phyloP scores from a whole-genome alignment of 768 basidiomycete genomes.

The Agrocybe praecox region DNA sequence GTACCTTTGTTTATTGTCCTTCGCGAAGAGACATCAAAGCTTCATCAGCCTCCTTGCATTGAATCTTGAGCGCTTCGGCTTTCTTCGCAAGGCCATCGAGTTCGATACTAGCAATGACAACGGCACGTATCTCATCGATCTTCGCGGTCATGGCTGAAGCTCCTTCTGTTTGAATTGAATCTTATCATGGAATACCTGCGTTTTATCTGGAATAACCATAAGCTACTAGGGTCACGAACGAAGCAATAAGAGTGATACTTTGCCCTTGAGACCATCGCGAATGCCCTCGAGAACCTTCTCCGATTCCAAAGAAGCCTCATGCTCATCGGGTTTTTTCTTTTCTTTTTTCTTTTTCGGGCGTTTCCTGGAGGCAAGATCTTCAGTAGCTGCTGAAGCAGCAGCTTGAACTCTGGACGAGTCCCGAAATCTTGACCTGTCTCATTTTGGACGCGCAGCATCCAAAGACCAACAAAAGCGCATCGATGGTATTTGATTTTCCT shows the following conservation, averaged over 20 bases:
- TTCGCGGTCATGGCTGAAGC: conserved; percentile 90
- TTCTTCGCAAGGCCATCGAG: conserved; percentile 79
- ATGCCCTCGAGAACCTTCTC: conserved; percentile 85
- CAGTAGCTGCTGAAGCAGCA: conserved; percentile 65
- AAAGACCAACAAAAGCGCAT: conserved; percentile 96
- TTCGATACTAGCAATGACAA: conserved; percentile 87
- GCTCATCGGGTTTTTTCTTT: conserved; percentile 64
- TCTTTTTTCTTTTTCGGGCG: conserved; percentile 76
- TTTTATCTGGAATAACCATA: conserved; percentile 69
- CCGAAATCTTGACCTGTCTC: conserved; percentile 94
- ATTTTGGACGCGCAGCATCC: conserved; percentile 97
- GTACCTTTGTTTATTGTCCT: conserved; percentile 62
- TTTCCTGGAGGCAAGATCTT: conserved; percentile 81
- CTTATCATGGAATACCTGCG: conserved; percentile 89
- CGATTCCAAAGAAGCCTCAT: conserved; percentile 66
- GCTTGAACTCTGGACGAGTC: conserved; percentile 92
- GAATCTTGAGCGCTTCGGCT: conserved; percentile 53
- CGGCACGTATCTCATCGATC: conserved; percentile 79
- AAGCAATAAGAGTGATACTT: conserved; percentile 1
- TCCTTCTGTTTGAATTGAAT: conserved; percentile 94
- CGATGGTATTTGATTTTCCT: conserved; percentile 98
- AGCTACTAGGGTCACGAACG: background rate
- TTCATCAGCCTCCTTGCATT: conserved; percentile 43
- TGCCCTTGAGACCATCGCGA: conserved; percentile 86
- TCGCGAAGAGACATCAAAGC: conserved; percentile 35